Conservation (phyloP, 2,329 filamentous ascomycete genomes). For the Grosmannia penicillata region DNA sequence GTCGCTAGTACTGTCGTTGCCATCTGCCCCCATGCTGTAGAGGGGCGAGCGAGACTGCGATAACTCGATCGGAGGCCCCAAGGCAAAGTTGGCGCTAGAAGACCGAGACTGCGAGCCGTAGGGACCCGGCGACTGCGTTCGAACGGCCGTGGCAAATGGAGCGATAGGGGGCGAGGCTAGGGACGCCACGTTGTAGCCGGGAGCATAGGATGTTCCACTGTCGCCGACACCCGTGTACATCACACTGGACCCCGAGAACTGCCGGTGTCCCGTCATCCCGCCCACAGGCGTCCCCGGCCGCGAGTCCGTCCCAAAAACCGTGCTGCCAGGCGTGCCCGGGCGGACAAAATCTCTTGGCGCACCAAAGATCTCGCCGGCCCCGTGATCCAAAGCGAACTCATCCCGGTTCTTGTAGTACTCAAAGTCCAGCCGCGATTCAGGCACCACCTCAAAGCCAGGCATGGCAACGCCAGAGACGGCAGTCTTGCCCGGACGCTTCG, state of each 20-base stretch:
- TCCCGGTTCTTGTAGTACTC: slow-evolving; percentile 81
- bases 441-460: slow-evolving; percentile 79
- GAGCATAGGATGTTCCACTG: slow-evolving; percentile 7
- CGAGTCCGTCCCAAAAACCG: slow-evolving; percentile 27
- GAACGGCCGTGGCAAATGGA: slow-evolving; percentile 1
- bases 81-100: no score
- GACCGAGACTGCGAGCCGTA: slow-evolving; percentile 11
- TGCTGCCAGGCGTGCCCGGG: slow-evolving; percentile 45
- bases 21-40: slow-evolving; percentile 25
- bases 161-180: slow-evolving; percentile 5
- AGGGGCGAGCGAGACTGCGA: slow-evolving; percentile 28
- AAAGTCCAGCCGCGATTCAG: slow-evolving; percentile 76
- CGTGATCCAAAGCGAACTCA: slow-evolving; percentile 77
- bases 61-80: slow-evolving; percentile 13
- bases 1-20: slow-evolving; percentile 37
- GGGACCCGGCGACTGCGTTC: slow-evolving; percentile 7
- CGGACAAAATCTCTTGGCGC: slow-evolving; percentile 42
- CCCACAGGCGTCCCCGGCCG: slow-evolving; percentile 35
- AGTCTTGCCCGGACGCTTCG: slow-evolving; percentile 35
- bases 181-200: slow-evolving; percentile 10
- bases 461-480: slow-evolving; percentile 17
- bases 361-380: slow-evolving; percentile 58
- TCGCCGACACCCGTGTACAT: slow-evolving; percentile 1
- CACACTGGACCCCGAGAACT: slow-evolving; percentile 8
- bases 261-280: slow-evolving; percentile 16